Evolutionary conservation across 176 grass and related monocot genomes (phyloP).

Genomic region (Thinopyrum elongatum): DNA sequence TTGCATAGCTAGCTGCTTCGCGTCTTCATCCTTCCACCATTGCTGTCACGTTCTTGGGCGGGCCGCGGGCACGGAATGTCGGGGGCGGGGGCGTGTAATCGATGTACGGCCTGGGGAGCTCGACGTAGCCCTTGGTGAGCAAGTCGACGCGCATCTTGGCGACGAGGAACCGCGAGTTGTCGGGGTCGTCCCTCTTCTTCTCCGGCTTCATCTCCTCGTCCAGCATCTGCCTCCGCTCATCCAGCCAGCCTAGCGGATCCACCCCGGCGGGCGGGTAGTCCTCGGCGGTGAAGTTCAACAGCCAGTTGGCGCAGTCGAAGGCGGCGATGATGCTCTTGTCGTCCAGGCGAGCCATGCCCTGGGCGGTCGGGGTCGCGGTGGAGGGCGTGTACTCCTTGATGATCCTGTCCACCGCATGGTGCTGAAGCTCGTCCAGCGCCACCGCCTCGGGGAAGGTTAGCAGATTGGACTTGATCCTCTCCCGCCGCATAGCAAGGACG

Average conservation of each 20-base stretch:
- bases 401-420: neutral
- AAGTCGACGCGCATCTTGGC: neutral
- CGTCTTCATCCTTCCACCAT: too few relatives aligned
- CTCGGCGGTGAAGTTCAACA: neutral
- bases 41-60: too few relatives aligned
- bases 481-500: neutral
- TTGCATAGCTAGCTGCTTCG: too few relatives aligned
- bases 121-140: neutral
- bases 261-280: neutral
- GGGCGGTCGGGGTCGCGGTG: neutral
- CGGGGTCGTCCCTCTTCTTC: neutral
- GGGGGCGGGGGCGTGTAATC: neutral
- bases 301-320: neutral
- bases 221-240: neutral
- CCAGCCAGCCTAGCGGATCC: neutral
- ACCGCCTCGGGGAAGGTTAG: neutral
- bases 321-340: neutral
- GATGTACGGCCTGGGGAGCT: neutral
- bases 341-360: neutral
- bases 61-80: too few relatives aligned
- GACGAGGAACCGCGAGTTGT: neutral
- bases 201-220: neutral
- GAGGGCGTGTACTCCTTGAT: neutral
- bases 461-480: neutral
- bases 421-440: neutral